Percentiles rank a stretch among this genome's conserved stretches.
phyloP scores from a whole-genome alignment of 2,329 filamentous ascomycete genomes.

The Dactylonectria macrodidyma region DNA sequence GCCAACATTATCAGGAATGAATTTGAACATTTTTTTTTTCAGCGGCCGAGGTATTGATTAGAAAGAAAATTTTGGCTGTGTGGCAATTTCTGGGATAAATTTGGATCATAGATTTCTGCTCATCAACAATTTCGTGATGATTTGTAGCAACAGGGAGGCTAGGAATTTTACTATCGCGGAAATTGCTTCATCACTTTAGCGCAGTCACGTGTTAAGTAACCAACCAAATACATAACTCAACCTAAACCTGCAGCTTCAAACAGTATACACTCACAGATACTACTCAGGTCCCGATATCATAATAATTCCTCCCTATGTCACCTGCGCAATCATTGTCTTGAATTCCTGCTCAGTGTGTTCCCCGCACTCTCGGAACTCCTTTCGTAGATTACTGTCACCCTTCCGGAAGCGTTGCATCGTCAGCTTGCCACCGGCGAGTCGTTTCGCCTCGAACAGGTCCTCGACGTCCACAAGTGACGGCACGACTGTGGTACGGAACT shows the following conservation, averaged over 20 bases:
- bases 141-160: not conserved
- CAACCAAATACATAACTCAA: not conserved
- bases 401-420: slow-evolving; percentile 43
- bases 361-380: slow-evolving; percentile 17
- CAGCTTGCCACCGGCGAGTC: slow-evolving; percentile 39
- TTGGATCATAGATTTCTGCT: not conserved
- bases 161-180: not conserved
- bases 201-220: not conserved
- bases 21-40: slow-evolving; percentile 14
- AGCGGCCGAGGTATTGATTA: not conserved
- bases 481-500: slow-evolving; percentile 44
- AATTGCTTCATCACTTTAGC: not conserved
- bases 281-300: no score
- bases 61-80: not conserved
- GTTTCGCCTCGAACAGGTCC: slow-evolving; percentile 43
- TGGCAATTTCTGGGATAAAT: not conserved
- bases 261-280: no score
- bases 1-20: slow-evolving; percentile 14
- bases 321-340: slow-evolving; percentile 31
- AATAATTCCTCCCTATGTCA: slow-evolving; percentile 23
- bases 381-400: slow-evolving; percentile 23
- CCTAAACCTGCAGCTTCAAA: no score
- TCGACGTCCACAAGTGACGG: slow-evolving; percentile 40
- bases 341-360: slow-evolving; percentile 44
- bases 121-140: not conserved